Evolutionary conservation across 2,329 filamentous ascomycete genomes (phyloP), one percentile per base, ranked within the genome.

Genomic region (Aspergillus uvarum): DNA sequence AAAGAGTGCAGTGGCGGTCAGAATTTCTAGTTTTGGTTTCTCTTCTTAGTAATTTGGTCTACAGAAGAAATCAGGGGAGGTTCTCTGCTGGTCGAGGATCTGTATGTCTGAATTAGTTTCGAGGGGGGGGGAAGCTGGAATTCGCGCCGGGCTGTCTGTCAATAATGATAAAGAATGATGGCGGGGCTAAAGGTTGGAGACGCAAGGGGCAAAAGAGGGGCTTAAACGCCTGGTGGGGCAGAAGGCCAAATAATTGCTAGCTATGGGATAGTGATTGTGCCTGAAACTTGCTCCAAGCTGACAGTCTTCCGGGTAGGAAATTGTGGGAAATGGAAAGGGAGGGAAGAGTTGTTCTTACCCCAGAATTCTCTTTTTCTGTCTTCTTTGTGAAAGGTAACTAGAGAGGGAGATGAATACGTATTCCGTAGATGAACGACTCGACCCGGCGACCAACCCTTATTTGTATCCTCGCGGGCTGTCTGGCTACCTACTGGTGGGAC

Each of bases 161-260:
- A 19, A 44, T 44, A 44, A 44, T 12, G 32, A 16, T 24, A n/a
- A 26, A 56, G 57, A 35, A 49, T 44, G 16, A 32, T 26, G 16
- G 50, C 58, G 21, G 56, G 60, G 59, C 51, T 53, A 53, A 61
- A 56, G 26, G 47, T 60, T 59, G 55, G 48, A 54, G 42, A 51
- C 24, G 38, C 38, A 44, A 44, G 29, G 24, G 52, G 49, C 35
- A 44, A 42, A 24, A 35, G 47, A 7, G 35, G 32, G 32, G 32
- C 2, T 35, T 12, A 2, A 35, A 12, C 16, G 16, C 16, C 16
- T 44, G 12, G 32, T 24, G 42, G 35, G 31, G 22, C 31, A 21
- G 19, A 51, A 24, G 4, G 16, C 11, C 12, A 55, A 12, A n/a
- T 44, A 31, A 31, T 42, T 19, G 26, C 32, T 56, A 26, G 10